Evolutionary conservation across 2,329 filamentous ascomycete species (phyloP).

Genomic region (Dothistroma septosporum): DNA sequence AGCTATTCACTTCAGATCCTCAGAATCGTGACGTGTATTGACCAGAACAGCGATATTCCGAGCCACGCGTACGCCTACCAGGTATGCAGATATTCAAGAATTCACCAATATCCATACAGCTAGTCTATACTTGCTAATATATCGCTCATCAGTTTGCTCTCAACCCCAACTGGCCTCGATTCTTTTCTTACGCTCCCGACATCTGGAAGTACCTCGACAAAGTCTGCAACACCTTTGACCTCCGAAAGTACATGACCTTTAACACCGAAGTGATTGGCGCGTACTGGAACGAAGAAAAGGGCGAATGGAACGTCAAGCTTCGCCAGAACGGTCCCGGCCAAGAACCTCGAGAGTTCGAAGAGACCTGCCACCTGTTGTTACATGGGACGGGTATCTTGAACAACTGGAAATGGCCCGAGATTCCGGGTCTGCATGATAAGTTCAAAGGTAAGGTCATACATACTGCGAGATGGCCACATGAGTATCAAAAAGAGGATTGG

Average conservation of each 20-base stretch:
- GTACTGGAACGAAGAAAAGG: conserved; percentile 48
- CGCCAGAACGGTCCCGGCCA: conserved; percentile 38
- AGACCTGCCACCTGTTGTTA: conserved; percentile 43
- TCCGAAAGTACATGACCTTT: conserved; percentile 53
- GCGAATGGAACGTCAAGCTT: conserved; percentile 50
- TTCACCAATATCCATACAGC: background rate
- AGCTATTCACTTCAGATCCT: background rate
- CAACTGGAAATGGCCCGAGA: conserved; percentile 32
- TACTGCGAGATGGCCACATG: conserved; percentile 46
- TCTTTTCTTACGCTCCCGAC: conserved; percentile 45
- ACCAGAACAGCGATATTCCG: background rate
- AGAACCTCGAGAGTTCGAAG: conserved; percentile 38
- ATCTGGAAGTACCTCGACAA: conserved; percentile 49
- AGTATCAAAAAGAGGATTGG: conserved; percentile 45
- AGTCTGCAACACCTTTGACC: conserved; percentile 47
- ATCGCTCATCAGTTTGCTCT: conserved; percentile 37
- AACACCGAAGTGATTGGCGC: conserved; percentile 46
- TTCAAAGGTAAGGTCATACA: conserved; percentile 45
- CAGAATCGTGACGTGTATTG: background rate
- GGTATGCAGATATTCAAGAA: background rate
- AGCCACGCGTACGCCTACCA: background rate
- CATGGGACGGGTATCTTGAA: conserved; percentile 43
- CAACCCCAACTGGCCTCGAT: conserved; percentile 47
- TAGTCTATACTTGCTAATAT: background rate
- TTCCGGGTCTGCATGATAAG: conserved; percentile 40